Evolutionary conservation across 2,329 filamentous ascomycete genomes (phyloP), one percentile per base, ranked within the genome.

Genomic region (Hymenotorrendiella dingleyae): DNA sequence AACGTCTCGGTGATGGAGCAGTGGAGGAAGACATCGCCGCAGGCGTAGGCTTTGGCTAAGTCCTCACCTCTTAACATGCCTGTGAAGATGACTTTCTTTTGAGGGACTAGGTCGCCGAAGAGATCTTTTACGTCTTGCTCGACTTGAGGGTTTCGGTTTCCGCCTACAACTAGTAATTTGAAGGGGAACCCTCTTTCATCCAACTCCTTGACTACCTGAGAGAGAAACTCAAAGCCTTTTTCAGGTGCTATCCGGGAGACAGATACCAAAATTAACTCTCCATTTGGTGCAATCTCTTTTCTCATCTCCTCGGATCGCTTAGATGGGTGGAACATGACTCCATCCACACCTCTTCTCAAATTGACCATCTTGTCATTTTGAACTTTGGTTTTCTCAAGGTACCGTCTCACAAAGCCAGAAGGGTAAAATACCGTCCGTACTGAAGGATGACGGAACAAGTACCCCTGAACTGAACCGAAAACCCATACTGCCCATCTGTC

Each of bases 1-100:
- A 86, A 85, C 0, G 82, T 86, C 61, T 86, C 82, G 1, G 81
- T 85, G 44, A 85, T 67, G 17, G 52, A 85, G 62, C 80, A 84
- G 63, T 86, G 81, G 11, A 86, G 62, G 56, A 86, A 85, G n/a
- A 86, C 52, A 55, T 86, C 81, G 1, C 75, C 80, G 3, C 75
- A 76, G 2, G 82, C 80, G 51, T 84, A 86, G 8, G 77, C 74
- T n/a, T 69, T 66, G n/a, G 80, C 80, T 7, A 86, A 68, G 2
- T 71, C 69, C 37, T 71, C 70, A 9, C 81, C 80, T 0, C 74
- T 70, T 50, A 77, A 69, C 64, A 84, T 80, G 0, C 82, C 81
- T 0, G 80, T 76, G 58, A 86, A 86, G n/a, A 78, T 55, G 27
- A 84, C 79, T 38, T 72, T 74, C 23, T 75, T 70, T 35, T 67